phyloP scores from a whole-genome alignment of 2,329 filamentous ascomycete genomes.

The Sclerotinia glacialis region DNA sequence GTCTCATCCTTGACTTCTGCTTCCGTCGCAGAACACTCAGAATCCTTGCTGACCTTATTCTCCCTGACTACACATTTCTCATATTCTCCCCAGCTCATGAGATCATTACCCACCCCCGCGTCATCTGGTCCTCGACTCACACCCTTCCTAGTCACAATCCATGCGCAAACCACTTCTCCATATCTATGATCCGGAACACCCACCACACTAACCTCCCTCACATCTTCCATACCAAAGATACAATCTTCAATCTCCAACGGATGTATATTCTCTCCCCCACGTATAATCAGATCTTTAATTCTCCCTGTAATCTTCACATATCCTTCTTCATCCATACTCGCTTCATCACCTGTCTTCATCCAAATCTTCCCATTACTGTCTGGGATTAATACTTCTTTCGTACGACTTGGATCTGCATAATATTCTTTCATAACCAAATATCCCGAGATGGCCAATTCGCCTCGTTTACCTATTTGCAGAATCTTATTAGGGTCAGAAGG shows the following conservation, averaged over 20 bases:
- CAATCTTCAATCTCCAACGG: slow-evolving; percentile 91
- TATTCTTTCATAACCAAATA: slow-evolving; percentile 93
- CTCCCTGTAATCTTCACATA: slow-evolving; percentile 86
- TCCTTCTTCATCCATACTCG: slow-evolving; percentile 75
- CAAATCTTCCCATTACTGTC: slow-evolving; percentile 50
- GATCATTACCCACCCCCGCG: slow-evolving; percentile 30
- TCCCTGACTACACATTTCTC: background rate
- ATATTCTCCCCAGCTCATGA: slow-evolving; percentile 7
- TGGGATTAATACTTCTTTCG: slow-evolving; percentile 62
- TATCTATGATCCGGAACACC: slow-evolving; percentile 79
- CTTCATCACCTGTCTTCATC: slow-evolving; percentile 95
- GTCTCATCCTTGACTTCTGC: slow-evolving; percentile 4
- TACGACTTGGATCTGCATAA: slow-evolving; percentile 70
- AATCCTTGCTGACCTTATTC: background rate
- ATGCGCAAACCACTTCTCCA: slow-evolving; percentile 84
- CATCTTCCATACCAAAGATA: slow-evolving; percentile 65
- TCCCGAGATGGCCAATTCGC: slow-evolving; percentile 79
- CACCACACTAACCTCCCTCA: slow-evolving; percentile 78
- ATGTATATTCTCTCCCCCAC: slow-evolving; percentile 93
- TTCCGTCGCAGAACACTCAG: too few relatives aligned
- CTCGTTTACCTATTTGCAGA: slow-evolving; percentile 63
- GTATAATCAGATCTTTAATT: slow-evolving; percentile 94
- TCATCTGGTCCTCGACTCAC: slow-evolving; percentile 30
- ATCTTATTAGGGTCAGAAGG: slow-evolving; percentile 57
- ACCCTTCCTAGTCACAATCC: slow-evolving; percentile 58